Conservation (phyloP, 2,329 filamentous ascomycete species). For the Escovopsis sp. region DNA sequence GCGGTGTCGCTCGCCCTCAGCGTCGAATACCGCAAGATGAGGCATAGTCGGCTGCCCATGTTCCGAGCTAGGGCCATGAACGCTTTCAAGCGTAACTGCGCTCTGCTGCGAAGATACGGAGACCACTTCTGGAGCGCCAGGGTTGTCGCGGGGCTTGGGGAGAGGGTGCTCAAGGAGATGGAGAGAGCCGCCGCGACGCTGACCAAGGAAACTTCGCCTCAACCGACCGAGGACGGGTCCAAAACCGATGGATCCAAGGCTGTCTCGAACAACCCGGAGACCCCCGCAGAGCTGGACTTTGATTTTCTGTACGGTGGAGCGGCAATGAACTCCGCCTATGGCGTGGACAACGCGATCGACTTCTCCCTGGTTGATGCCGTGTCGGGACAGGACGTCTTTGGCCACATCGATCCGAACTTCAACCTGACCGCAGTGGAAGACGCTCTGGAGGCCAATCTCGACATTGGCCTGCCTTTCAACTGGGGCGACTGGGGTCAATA, state of each 20-base stretch:
- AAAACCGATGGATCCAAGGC: conserved; percentile 10
- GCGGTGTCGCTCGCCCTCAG: conserved; percentile 46
- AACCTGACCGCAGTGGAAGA: conserved; percentile 39
- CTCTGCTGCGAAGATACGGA: conserved; percentile 36
- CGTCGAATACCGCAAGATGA: conserved; percentile 49
- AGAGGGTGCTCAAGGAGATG: conserved; percentile 41
- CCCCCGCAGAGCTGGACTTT: conserved; percentile 3
- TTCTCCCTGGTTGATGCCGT: conserved; percentile 28
- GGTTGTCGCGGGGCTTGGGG: conserved; percentile 39
- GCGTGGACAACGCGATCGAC: conserved; percentile 23
- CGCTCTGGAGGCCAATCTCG: conserved; percentile 38
- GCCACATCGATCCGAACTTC: conserved; percentile 40
- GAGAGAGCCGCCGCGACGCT: conserved; percentile 35
- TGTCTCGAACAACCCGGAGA: conserved; percentile 1
- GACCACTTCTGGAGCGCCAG: conserved; percentile 43
- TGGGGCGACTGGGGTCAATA: conserved; percentile 32
- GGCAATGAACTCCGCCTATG: conserved; percentile 13
- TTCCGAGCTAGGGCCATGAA: conserved; percentile 40
- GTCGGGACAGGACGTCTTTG: conserved; percentile 38
- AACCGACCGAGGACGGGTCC: conserved; percentile 9
- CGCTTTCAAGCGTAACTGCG: conserved; percentile 39
- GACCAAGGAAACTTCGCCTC: conserved; percentile 20
- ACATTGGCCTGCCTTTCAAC: conserved; percentile 37
- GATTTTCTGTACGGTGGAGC: conserved; percentile 12
- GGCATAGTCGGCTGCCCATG: conserved; percentile 43